Evolutionary conservation across 148 eudicot genomes (phyloP).

Genomic region (Chenopodium quinoa): DNA sequence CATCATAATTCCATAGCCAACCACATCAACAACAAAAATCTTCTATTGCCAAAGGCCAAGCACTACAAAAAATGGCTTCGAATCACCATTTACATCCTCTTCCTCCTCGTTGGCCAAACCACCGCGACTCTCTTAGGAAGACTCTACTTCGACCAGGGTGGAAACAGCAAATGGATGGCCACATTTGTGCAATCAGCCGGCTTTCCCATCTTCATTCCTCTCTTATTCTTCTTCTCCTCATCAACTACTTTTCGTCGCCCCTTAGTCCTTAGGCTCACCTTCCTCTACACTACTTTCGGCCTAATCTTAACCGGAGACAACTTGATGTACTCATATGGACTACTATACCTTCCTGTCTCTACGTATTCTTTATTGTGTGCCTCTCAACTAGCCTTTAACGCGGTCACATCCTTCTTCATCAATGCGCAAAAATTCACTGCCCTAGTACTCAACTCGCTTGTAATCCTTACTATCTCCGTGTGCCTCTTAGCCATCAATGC

Average conservation of each 20-base stretch:
- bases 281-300: slow-evolving; percentile 36
- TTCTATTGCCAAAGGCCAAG: slow-evolving; percentile 21
- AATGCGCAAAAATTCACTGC: slow-evolving; percentile 50
- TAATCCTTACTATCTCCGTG: slow-evolving; percentile 47
- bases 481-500: slow-evolving; percentile 39
- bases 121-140: slow-evolving; percentile 39
- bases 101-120: slow-evolving; percentile 37
- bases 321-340: slow-evolving; percentile 44
- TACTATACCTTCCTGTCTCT: slow-evolving; percentile 50
- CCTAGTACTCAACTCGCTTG: slow-evolving; percentile 39
- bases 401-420: slow-evolving; percentile 40
- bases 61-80: slow-evolving; percentile 40
- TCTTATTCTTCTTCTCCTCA: slow-evolving; percentile 6
- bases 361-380: slow-evolving; percentile 52
- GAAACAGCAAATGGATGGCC: slow-evolving; percentile 58
- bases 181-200: slow-evolving; percentile 52
- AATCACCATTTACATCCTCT: slow-evolving; percentile 27
- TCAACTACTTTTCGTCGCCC: background rate
- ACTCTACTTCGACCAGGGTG: slow-evolving; percentile 45
- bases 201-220: slow-evolving; percentile 36
- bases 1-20: background rate
- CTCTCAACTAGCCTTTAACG: slow-evolving; percentile 56
- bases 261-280: background rate
- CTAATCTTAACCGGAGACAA: slow-evolving; percentile 32
- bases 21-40: background rate